A percentile compares a stretch with the other conserved stretches of the same genome.
These are phyloP conservation scores for Acmispon strigosus DNA, from an alignment of 306 rosid genomes.

Conservation along the genomic window DNA sequence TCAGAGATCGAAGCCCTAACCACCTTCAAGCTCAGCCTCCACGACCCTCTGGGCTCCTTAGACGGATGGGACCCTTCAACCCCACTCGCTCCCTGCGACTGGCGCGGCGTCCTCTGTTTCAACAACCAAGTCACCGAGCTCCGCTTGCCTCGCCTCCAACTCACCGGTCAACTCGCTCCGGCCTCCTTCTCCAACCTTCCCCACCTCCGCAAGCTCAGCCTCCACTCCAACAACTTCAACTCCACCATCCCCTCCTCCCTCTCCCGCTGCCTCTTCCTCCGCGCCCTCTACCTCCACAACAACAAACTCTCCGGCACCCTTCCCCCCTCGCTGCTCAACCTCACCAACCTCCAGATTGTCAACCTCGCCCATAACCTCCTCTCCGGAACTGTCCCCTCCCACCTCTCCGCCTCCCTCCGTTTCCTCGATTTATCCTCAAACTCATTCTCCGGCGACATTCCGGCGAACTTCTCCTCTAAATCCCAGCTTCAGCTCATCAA, in stretches of 20 bases:
- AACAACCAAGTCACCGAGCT: conserved; percentile 50
- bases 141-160: conserved; percentile 63
- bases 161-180: conserved; percentile 41
- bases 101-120: conserved; percentile 59
- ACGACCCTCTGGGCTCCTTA: conserved; percentile 56
- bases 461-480: conserved; percentile 35
- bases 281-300: conserved; percentile 58
- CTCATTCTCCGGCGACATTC: conserved; percentile 53
- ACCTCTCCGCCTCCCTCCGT: conserved; percentile 37
- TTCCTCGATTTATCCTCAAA: conserved; percentile 57
- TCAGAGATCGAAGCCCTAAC: conserved; percentile 50
- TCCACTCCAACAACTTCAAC: conserved; percentile 65
- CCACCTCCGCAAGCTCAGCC: conserved; percentile 53
- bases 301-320: conserved; percentile 59
- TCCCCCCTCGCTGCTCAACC: conserved; percentile 49
- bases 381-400: conserved; percentile 33
- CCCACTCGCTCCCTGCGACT: conserved; percentile 69
- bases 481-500: conserved; percentile 57
- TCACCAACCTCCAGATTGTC: conserved; percentile 65
- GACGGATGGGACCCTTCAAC: conserved; percentile 58
- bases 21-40: conserved; percentile 42
- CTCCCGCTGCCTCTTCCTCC: conserved; percentile 51
- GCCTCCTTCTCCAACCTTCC: conserved; percentile 32
- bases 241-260: conserved; percentile 64
- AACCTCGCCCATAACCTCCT: conserved; percentile 51